Evolutionary conservation across 1,139 yeast species (phyloP).

Genomic region (Pichia sp.): DNA sequence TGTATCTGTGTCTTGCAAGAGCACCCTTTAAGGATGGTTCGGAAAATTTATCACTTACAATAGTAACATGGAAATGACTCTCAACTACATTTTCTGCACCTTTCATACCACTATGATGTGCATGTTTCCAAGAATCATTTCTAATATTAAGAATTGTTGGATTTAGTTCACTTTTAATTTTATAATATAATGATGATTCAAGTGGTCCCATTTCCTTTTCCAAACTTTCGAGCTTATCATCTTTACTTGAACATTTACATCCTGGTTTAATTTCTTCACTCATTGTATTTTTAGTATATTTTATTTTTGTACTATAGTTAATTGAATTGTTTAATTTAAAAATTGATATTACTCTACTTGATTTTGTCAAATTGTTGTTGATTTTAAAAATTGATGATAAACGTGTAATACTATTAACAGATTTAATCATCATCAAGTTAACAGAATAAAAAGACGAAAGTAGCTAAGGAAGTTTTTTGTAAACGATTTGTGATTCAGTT

Average conservation of each 20-base stretch:
- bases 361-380: background rate
- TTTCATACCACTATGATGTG: constrained; percentile 80
- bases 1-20: constrained; percentile 58
- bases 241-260: constrained; percentile 13
- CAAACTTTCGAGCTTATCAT: background rate
- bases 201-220: constrained; percentile 27
- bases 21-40: constrained; percentile 59
- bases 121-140: constrained; percentile 85
- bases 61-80: constrained; percentile 71
- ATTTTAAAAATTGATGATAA: background rate
- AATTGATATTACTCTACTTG: background rate
- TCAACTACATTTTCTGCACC: constrained; percentile 71
- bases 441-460: no score
- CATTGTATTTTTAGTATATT: background rate
- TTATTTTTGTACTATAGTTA: background rate
- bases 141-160: constrained; percentile 51
- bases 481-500: no score
- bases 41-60: constrained; percentile 63
- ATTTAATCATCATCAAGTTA: background rate
- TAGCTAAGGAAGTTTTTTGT: no score
- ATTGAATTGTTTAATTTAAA: background rate
- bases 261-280: background rate
- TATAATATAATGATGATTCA: constrained; percentile 42
- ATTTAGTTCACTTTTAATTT: constrained; percentile 40
- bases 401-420: background rate